These are phyloP conservation scores for Xanthoconium stramineum DNA, from an alignment of 768 basidiomycete species.

Conservation along the genomic window DNA sequence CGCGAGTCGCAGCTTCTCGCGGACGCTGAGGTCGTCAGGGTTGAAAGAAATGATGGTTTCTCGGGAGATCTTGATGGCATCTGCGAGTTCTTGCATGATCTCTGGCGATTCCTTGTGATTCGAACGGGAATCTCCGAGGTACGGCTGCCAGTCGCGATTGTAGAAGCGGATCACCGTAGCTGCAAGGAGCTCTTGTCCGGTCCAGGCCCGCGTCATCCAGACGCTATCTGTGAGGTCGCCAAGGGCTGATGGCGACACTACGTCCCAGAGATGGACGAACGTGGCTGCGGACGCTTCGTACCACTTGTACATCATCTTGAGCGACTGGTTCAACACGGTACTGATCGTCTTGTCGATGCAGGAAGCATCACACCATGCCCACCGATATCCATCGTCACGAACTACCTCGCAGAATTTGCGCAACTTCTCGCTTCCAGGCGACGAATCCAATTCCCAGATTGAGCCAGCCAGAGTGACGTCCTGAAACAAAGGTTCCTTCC, in stretches of 20 bases:
- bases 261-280: neutral
- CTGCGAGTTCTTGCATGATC: constrained; percentile 8
- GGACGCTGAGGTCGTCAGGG: constrained; percentile 1
- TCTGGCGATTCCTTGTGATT: constrained; percentile 12
- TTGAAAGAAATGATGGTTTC: neutral
- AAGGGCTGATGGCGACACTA: neutral
- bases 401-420: constrained; percentile 6
- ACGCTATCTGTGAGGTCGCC: neutral
- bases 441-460: constrained; percentile 5
- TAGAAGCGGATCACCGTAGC: constrained; percentile 9
- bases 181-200: constrained; percentile 15
- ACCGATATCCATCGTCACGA: constrained; percentile 7
- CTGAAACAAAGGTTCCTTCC: constrained; percentile 7
- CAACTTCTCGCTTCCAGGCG: constrained; percentile 2
- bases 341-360: constrained; percentile 13
- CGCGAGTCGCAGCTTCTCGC: constrained; percentile 10
- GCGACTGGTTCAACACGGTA: constrained; percentile 5
- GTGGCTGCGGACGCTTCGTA: constrained; percentile 8
- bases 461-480: constrained; percentile 1
- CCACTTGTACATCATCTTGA: constrained; percentile 11
- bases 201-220: constrained; percentile 18
- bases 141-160: constrained; percentile 6
- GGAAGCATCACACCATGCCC: constrained; percentile 14
- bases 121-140: neutral
- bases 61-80: constrained; percentile 2